A percentile compares a stretch with the other conserved stretches of the same genome.
Evolutionary conservation across 305 asterid species (phyloP).

Genomic region (Withania somnifera): DNA sequence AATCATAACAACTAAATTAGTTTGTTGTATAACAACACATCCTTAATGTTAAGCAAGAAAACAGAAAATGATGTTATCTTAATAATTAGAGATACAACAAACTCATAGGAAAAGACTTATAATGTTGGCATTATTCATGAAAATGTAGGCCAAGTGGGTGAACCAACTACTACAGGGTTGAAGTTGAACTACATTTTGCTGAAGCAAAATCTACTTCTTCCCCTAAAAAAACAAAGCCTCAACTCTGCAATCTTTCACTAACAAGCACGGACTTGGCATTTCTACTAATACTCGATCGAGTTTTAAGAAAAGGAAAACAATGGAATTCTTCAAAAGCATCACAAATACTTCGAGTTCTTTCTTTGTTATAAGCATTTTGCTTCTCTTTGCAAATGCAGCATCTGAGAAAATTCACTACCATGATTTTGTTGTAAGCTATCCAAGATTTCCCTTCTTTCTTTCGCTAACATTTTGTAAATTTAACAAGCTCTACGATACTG

Average conservation of each 20-base stretch:
- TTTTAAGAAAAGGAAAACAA: background rate
- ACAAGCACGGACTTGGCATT: background rate
- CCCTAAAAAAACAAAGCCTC: constrained; percentile 2
- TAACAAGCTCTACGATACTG: constrained; percentile 22
- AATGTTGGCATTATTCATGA: constrained; percentile 5
- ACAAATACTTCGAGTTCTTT: background rate
- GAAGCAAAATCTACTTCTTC: background rate
- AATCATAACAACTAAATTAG: background rate
- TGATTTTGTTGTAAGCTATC: constrained; percentile 34
- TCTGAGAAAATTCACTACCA: constrained; percentile 35
- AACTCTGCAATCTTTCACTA: background rate
- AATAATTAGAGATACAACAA: background rate
- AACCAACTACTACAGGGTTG: constrained; percentile 14
- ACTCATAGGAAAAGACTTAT: background rate
- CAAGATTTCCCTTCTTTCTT: background rate
- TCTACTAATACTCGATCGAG: background rate
- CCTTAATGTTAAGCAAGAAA: background rate
- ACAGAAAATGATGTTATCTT: background rate
- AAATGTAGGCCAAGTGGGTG: constrained; percentile 19
- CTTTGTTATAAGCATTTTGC: constrained; percentile 10
- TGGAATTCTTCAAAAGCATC: background rate
- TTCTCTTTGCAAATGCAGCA: constrained; percentile 15
- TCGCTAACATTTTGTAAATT: background rate
- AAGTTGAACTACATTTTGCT: constrained; percentile 14
- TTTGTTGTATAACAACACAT: background rate